phyloP scores from a whole-genome alignment of 2,329 filamentous ascomycete genomes.

The Fusarium veterinarium region DNA sequence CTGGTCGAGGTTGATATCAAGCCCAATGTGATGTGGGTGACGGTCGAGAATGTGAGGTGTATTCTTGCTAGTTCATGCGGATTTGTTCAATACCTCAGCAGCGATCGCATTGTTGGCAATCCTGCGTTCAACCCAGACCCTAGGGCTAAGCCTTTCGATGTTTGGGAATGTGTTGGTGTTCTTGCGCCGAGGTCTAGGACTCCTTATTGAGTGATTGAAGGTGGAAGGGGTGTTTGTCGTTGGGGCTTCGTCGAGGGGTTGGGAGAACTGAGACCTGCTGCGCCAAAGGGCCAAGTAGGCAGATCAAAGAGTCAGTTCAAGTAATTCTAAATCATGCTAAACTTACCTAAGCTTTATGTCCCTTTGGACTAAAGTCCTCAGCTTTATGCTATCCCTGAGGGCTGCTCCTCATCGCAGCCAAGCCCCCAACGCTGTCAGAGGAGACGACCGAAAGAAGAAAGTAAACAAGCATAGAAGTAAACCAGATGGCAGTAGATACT shows the following conservation, averaged over 20 bases:
- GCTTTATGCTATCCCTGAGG: not conserved
- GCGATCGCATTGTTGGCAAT: not conserved
- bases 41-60: not conserved
- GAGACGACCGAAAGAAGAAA: not conserved
- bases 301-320: not conserved
- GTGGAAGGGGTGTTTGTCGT: not conserved
- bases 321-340: not conserved
- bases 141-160: not conserved
- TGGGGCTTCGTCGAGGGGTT: not conserved
- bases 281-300: no score
- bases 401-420: not conserved
- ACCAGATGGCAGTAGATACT: rapidly evolving
- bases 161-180: not conserved
- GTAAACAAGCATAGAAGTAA: not conserved
- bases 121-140: not conserved
- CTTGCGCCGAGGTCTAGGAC: not conserved
- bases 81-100: not conserved
- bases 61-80: not conserved
- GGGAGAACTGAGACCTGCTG: no score
- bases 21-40: not conserved
- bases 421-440: not conserved
- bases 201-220: not conserved
- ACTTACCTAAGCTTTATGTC: no score
- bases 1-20: not conserved
- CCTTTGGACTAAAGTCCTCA: not conserved